Evolutionary conservation across 2,329 filamentous ascomycete genomes (phyloP), one percentile per base, ranked within the genome.

Genomic region (Chaetoscypha palmicola): DNA sequence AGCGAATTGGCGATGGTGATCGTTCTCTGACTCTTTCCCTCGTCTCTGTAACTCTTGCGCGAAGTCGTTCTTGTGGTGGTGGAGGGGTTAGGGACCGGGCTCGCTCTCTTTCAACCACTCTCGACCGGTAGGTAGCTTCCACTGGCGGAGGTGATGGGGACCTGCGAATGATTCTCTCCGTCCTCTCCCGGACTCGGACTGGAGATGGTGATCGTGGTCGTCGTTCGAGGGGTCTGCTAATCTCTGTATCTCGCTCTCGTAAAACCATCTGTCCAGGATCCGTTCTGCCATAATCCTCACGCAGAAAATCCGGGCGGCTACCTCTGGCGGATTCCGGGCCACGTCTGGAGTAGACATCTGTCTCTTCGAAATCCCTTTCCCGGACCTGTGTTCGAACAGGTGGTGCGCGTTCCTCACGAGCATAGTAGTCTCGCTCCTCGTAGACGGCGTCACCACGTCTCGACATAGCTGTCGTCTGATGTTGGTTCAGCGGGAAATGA

Each of bases 121-220:
- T 43, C 5, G 47, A 48, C 22, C 55, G 48, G 20, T 22, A 41
- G 11, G 52, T 41, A 32, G 48, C 42, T 28, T 53, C 50, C 4
- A 41, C 22, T 14, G 44, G 41, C 21, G 51, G 44, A 22, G 50
- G 50, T 16, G 48, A 45, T 19, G 52, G 53, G 19, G 51, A 52
- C 50, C 57, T 53, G 31, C 55, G 52, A 26, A 58, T 43, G 14
- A 60, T 49, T 47, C 55, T 57, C 46, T 46, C 38, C 16, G 24
- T 28, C 24, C 33, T 26, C 19, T 58, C 53, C n/a, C 52, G 50
- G 16, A 55, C 47, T 41, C 56, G 47, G 31, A 55, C 51, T 12
- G 58, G 58, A 17, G 56, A 59, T 37, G 52, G 55, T 19, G 57
- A 58, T 53, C 60, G 48, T 24, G 52, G 49, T 55, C 58, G 43